A percentile compares a stretch with the other conserved stretches of the same genome.
phyloP scores from a whole-genome alignment of 2,329 filamentous ascomycete species.

The Colletotrichum sp. region DNA sequence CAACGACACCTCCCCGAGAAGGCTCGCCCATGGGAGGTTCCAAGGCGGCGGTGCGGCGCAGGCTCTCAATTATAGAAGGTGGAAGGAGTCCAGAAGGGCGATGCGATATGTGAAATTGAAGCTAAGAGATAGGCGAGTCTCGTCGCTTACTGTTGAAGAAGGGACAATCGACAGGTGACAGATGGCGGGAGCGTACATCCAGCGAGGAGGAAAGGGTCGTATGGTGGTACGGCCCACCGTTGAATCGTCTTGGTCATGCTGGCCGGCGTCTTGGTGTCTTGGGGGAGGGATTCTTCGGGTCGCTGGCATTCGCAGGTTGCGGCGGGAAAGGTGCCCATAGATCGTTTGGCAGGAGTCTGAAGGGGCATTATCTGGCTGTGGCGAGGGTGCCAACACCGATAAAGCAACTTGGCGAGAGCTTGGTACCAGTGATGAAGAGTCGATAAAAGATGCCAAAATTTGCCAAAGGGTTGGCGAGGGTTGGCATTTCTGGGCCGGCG shows the following conservation, averaged over 20 bases:
- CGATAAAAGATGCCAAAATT: constrained; percentile 14
- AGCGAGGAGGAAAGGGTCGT: background rate
- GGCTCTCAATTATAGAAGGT: constrained; percentile 1
- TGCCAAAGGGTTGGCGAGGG: constrained; percentile 7
- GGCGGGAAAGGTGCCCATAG: background rate
- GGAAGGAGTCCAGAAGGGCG: background rate
- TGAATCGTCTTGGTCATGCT: background rate
- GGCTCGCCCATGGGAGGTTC: background rate
- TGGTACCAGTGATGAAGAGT: constrained; percentile 15
- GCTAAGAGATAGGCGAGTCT: constrained; percentile 13
- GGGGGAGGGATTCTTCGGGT: background rate
- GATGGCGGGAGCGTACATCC: background rate
- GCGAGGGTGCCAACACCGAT: constrained; percentile 17
- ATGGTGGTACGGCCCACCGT: background rate
- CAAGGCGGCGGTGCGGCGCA: background rate
- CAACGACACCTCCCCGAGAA: constrained; percentile 15
- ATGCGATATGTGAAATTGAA: background rate
- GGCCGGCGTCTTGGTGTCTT: background rate
- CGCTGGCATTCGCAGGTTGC: background rate
- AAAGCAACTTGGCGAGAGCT: constrained; percentile 17
- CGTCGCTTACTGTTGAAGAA: background rate
- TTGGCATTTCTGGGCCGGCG: constrained; percentile 19
- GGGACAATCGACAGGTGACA: background rate
- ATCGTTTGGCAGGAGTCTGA: background rate
- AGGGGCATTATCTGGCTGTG: constrained; percentile 7